Evolutionary conservation across 176 grass and related monocot species (phyloP), one percentile per base, ranked within the genome.

Genomic region (Saccharum spontaneum): DNA sequence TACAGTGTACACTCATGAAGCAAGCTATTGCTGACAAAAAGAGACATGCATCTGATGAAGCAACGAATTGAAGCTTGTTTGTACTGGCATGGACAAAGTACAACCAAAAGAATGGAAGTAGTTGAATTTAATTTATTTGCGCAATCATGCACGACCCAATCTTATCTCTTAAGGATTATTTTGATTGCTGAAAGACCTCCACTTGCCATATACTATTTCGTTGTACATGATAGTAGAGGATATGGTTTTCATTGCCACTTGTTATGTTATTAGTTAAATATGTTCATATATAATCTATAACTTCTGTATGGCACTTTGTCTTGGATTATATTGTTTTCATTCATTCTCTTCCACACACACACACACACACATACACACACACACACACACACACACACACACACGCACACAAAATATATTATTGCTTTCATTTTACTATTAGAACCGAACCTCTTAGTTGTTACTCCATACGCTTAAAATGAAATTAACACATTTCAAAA

Each of bases 21-120:
- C 33, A 1, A 33, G 73, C 84, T 73, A 68, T 12, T 90, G 17
- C 33, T 46, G 78, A 83, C 80, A 90, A 90, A 90, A 84, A 87
- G 80, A 62, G 54, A 16, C 16, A 31, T 20, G 28, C 48, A 79
- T 80, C 70, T 84, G 48, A 84, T 73, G 75, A 62, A 71, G 48
- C 80, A 84, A 40, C 3, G 62, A 83, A 79, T 75, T 87, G 44
- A 90, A 90, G 74, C 40, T 61, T 79, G 61, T 30, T 86, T 73
- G 79, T 76, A 84, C 76, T 80, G 39, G 12, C 61, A 31, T 76
- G 69, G 59, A 84, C 80, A 64, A 84, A 87, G 69, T 79, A 80
- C 75, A 41, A 0, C 76, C 31, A 54, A 50, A 79, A 74, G 8
- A 86, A 90, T 57, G 67, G 8, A n/a, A 41, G 67, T 57, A 1